Evolutionary conservation across 345 rosid species (phyloP), one percentile per base, ranked within the genome.

Genomic region (Conringia planisiliqua): DNA sequence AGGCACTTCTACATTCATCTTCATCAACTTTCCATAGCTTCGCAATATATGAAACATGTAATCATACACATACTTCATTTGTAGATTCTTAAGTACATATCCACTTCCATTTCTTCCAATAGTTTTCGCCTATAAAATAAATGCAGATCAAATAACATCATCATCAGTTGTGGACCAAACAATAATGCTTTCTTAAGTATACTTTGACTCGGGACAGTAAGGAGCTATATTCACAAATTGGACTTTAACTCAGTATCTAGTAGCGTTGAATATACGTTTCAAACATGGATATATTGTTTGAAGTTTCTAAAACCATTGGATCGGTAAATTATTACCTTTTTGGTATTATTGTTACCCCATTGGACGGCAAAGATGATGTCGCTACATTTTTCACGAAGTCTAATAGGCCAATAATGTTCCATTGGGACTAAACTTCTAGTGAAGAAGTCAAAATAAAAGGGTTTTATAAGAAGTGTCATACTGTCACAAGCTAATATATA

Each of bases 391-490:
- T 63, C 20, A 9, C 40, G 22, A 59, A 68, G 78, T 38, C 85
- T 65, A 27, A 85, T 78, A 5, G 88, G 88, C 86, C 86, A 85
- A 51, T 85, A 85, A 38, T 85, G 86, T 55, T 81, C 56, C 83
- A 83, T 48, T 1, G 88, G 88, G 40, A 72, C 62, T 71, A 85
- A 67, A 24, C 85, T 82, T 70, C 86, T 74, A 10, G 56, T 66
- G 78, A 79, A 81, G 76, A 85, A 79, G 55, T 85, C 88, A 30
- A 76, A 69, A 70, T 38, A 83, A 20, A 63, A 78, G 7, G 88
- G 79, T 17, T 57, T 79, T 12, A 85, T 54, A 39, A 70, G 62
- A 30, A 85, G 62, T 10, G 83, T 72, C 78, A 80, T 78, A 1
- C 85, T 72, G 38, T 85, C 83, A 33, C 88, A 85, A 27, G 86